Conservation (phyloP, 305 asterid species). For the Fraxinus platypoda region DNA sequence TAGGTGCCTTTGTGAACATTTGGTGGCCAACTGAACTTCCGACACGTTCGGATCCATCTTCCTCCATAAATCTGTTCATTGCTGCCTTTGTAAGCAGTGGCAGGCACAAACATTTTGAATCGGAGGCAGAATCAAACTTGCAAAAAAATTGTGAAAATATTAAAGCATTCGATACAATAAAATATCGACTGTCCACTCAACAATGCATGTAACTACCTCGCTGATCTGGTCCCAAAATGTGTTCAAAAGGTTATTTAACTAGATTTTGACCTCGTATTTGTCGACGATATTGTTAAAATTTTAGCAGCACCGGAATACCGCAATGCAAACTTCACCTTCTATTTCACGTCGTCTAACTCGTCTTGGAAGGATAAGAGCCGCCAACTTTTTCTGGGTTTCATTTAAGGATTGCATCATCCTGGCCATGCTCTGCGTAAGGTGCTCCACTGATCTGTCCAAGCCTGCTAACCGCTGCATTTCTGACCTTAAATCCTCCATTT, state of each 20-base stretch:
- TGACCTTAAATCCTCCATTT: neutral
- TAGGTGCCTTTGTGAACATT: neutral
- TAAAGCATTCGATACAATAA: neutral
- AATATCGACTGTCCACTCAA: neutral
- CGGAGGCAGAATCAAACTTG: neutral
- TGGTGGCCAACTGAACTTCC: neutral
- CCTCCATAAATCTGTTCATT: neutral
- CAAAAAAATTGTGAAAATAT: no score
- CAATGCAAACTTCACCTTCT: neutral
- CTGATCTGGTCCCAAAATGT: neutral
- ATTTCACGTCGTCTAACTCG: neutral
- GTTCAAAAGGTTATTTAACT: neutral
- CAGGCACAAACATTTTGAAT: neutral
- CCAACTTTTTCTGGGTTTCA: neutral
- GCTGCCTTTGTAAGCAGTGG: neutral
- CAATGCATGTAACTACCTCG: neutral
- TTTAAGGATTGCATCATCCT: neutral
- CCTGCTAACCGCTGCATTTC: neutral
- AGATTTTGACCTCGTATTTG: neutral
- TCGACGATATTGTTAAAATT: neutral
- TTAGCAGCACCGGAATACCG: neutral
- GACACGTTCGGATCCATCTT: neutral
- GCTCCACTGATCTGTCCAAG: no score
- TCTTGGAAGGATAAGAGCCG: neutral
- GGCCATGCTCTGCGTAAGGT: neutral